These are phyloP conservation scores for Forsythia viridissima DNA, from an alignment of 257 asterid genomes.

Conservation along the genomic window DNA sequence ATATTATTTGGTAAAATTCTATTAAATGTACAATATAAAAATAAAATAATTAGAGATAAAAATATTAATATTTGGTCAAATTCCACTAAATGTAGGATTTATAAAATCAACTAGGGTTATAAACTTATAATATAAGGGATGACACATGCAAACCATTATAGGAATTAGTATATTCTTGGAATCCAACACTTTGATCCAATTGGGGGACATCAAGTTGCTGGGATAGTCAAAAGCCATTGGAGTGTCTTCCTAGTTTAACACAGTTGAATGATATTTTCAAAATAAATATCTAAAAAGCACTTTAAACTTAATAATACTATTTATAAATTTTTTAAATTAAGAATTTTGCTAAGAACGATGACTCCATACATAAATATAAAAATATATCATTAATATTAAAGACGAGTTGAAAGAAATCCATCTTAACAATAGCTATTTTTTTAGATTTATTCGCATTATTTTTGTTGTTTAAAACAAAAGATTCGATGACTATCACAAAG, in stretches of 20 bases:
- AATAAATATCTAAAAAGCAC: neutral
- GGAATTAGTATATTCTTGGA: neutral
- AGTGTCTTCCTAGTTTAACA: neutral
- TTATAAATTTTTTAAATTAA: too few species aligned
- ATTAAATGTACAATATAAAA: neutral
- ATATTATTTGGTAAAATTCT: neutral
- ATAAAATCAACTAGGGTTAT: neutral
- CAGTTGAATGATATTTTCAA: neutral
- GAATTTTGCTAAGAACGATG: too few species aligned
- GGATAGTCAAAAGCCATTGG: neutral
- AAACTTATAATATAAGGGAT: neutral
- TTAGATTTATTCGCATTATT: too few species aligned
- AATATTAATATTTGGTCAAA: neutral
- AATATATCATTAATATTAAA: too few species aligned
- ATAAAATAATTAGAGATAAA: neutral
- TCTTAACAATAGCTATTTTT: too few species aligned
- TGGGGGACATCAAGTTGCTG: neutral
- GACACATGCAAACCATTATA: neutral
- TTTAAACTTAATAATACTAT: too few species aligned
- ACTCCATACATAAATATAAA: too few species aligned
- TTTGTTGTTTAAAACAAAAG: too few species aligned
- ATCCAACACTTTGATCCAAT: neutral
- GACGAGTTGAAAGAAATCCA: too few species aligned
- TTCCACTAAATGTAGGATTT: neutral
- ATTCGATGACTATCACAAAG: too few species aligned